A percentile compares a stretch with the other conserved stretches of the same genome.
phyloP scores from a whole-genome alignment of 805 yeast species.

The Zygosaccharomyces siamensis region DNA sequence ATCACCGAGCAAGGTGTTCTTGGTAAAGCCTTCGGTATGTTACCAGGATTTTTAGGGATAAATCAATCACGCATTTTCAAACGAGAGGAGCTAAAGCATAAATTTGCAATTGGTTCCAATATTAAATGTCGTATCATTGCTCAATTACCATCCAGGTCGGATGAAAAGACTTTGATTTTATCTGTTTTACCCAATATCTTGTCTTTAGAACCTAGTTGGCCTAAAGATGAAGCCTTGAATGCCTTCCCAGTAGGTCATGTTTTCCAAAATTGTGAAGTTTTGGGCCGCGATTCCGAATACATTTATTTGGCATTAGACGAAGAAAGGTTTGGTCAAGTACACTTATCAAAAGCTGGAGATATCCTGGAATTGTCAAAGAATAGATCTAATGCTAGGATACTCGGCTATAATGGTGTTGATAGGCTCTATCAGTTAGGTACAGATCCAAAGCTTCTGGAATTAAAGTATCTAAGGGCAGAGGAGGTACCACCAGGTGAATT shows the following conservation, averaged over 20 bases:
- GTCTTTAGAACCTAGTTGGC: slow-evolving; percentile 17
- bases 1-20: slow-evolving; percentile 57
- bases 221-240: slow-evolving; percentile 40
- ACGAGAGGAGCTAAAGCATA: slow-evolving; percentile 50
- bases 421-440: slow-evolving; percentile 62
- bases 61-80: slow-evolving; percentile 54
- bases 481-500: slow-evolving; percentile 77
- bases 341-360: slow-evolving; percentile 61
- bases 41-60: slow-evolving; percentile 64
- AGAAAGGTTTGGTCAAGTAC: slow-evolving; percentile 64
- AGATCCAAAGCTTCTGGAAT: slow-evolving; percentile 58
- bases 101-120: slow-evolving; percentile 61
- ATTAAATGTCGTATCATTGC: slow-evolving; percentile 70
- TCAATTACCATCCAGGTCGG: slow-evolving; percentile 45
- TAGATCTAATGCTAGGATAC: slow-evolving; percentile 69
- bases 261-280: slow-evolving; percentile 48
- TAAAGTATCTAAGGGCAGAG: slow-evolving; percentile 58
- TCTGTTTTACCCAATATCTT: slow-evolving; percentile 58
- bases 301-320: slow-evolving; percentile 55
- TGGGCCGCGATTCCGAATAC: slow-evolving; percentile 54
- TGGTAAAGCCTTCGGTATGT: slow-evolving; percentile 70
- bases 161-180: slow-evolving; percentile 52
- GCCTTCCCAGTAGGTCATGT: slow-evolving; percentile 78
- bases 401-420: slow-evolving; percentile 66
- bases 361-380: slow-evolving; percentile 36